Evolutionary conservation across 257 asterid species (phyloP), one percentile per base, ranked within the genome.

Genomic region (Solanum medicagineum): DNA sequence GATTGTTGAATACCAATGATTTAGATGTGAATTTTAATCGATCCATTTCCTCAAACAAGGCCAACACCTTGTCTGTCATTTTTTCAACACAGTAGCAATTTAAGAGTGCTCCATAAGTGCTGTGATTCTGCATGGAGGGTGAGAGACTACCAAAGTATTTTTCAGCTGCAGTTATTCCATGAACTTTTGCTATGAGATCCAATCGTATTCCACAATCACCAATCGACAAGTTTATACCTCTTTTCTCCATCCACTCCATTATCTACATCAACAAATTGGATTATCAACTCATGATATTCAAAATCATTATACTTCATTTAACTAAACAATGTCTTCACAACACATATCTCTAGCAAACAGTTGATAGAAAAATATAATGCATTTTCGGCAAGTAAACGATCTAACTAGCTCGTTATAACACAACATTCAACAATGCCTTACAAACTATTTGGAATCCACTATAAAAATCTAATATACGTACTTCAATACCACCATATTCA

Each of bases 211-310:
- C 92, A 70, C 88, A 83, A 84, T 94, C 95, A 16, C 29, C 77
- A 69, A 42, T 71, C 24, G 85, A 85, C 32, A 92, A 87, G 90
- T 91, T 88, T 56, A 89, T 83, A 84, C 89, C 89, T 88, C 94
- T 92, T 73, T 53, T 81, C 85, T 88, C 92, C 97, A 93, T 95
- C 98, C 99, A 95, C 73, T 93, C 96, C 90, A 92, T 90, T 86
- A 94, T 92, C 98, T 95, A 88, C 87, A 87, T 40, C 74, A 56
- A n/a, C 19, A 66, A 82, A 85, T 87, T 36, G 81, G 55, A 51
- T 44, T 69, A 29, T 65, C 10, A 87, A 81, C 86, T 85, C 56
- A 57, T 56, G 51, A 51, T 14, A 81, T 65, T 36, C 54, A 29
- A 26, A 65, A 79, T 55, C n/a, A 70, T 80, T 71, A 7, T 26